A percentile compares a stretch with the other conserved stretches of the same genome.
Evolutionary conservation across 768 basidiomycete species (phyloP).

Genomic region (Mycena pura): DNA sequence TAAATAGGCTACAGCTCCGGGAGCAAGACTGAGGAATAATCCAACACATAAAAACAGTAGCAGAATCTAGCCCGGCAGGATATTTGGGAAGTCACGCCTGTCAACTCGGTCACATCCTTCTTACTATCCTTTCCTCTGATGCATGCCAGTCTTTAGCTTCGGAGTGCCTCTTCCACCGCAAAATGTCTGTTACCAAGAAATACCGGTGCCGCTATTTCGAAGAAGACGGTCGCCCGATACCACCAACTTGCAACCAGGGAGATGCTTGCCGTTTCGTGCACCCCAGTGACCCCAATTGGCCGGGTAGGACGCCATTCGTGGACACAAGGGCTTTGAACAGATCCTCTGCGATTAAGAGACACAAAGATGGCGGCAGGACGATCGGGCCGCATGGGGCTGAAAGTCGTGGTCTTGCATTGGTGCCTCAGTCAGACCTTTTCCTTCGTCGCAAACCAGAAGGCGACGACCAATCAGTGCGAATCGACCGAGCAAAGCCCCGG

Average conservation of each 20-base stretch:
- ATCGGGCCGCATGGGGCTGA: slow-evolving; percentile 12
- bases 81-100: too few relatives aligned
- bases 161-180: neutral
- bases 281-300: slow-evolving; percentile 55
- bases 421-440: slow-evolving; percentile 53
- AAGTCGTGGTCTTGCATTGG: slow-evolving; percentile 42
- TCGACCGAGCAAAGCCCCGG: neutral
- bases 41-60: too few relatives aligned
- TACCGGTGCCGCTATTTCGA: slow-evolving; percentile 60
- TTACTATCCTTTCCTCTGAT: too few relatives aligned
- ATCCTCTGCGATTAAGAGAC: slow-evolving; percentile 16
- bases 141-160: neutral
- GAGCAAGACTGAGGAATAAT: neutral
- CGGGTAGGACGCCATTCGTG: slow-evolving; percentile 29
- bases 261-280: slow-evolving; percentile 60
- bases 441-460: slow-evolving; percentile 38
- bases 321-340: slow-evolving; percentile 17
- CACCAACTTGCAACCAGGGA: slow-evolving; percentile 54
- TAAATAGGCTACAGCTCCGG: neutral
- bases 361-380: slow-evolving; percentile 20
- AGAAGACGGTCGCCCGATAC: slow-evolving; percentile 46
- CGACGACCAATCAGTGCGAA: slow-evolving; percentile 24
- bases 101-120: too few relatives aligned
- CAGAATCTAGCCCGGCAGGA: too few relatives aligned
- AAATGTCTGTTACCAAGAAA: slow-evolving; percentile 40